phyloP scores from a whole-genome alignment of 2,329 filamentous ascomycete species.

The Fonsecaea pedrosoi region DNA sequence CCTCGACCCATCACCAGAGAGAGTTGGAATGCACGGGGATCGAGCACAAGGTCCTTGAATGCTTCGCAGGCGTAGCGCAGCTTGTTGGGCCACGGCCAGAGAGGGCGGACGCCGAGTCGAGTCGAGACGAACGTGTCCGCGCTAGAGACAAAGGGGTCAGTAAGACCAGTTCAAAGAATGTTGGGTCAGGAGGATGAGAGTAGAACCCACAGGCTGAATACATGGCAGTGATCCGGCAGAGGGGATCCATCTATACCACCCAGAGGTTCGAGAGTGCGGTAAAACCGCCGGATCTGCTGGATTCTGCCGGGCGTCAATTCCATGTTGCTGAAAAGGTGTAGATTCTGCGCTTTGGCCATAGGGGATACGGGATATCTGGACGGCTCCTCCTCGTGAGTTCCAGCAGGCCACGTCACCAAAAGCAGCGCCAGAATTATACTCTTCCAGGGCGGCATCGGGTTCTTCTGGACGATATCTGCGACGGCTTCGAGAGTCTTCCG shows the following conservation, averaged over 20 bases:
- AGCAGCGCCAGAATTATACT: constrained; percentile 8
- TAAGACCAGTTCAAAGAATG: neutral
- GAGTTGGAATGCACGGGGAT: constrained; percentile 14
- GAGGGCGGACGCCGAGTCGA: constrained; percentile 22
- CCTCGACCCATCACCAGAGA: constrained; percentile 16
- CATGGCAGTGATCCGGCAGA: neutral
- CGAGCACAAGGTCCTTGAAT: constrained; percentile 12
- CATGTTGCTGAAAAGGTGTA: constrained; percentile 15
- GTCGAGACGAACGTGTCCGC: constrained; percentile 12
- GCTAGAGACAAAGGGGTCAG: constrained; percentile 6
- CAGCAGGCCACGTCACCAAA: constrained; percentile 6
- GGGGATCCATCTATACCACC: constrained; percentile 14
- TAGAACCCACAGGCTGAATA: constrained; percentile 10
- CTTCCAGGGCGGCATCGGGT: neutral
- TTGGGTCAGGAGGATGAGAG: neutral
- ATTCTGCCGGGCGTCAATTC: constrained; percentile 10
- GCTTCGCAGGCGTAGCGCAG: constrained; percentile 5
- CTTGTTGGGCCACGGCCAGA: constrained; percentile 16
- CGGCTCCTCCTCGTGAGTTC: constrained; percentile 3
- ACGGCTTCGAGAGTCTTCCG: constrained; percentile 9
- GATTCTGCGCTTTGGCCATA: constrained; percentile 12
- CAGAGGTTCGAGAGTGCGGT: constrained; percentile 6
- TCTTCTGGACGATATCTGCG: neutral
- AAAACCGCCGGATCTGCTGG: constrained; percentile 6
- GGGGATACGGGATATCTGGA: constrained; percentile 19